These are phyloP conservation scores for Suillus cothurnatus DNA, from an alignment of 768 basidiomycete genomes.

Conservation along the genomic window DNA sequence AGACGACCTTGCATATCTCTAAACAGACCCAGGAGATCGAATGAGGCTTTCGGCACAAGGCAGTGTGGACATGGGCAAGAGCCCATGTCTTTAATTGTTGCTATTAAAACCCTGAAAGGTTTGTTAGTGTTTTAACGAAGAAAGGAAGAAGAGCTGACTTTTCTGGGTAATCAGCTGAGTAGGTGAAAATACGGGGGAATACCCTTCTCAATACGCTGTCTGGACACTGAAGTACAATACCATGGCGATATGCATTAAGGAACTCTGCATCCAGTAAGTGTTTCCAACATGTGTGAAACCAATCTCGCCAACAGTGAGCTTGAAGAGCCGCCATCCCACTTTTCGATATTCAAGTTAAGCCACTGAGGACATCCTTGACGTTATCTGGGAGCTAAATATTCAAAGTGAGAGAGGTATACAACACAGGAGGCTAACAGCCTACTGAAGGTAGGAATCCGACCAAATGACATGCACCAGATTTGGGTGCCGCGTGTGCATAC, in stretches of 20 bases:
- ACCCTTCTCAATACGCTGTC: neutral
- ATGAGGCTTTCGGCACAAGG: conserved; percentile 11
- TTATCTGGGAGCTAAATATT: conserved; percentile 19
- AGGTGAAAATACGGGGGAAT: neutral
- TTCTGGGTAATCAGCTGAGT: conserved; percentile 21
- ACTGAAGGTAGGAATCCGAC: conserved; percentile 23
- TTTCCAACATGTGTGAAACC: conserved; percentile 1
- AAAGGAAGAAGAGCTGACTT: neutral
- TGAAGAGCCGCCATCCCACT: conserved; percentile 1
- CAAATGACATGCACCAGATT: conserved; percentile 20
- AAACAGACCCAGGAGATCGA: conserved; percentile 15
- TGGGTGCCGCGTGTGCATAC: conserved; percentile 10
- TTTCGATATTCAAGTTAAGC: neutral
- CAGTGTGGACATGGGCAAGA: conserved; percentile 27
- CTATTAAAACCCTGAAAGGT: conserved; percentile 20
- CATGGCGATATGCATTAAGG: neutral
- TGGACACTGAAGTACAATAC: neutral
- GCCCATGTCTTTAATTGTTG: conserved; percentile 20
- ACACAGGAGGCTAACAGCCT: neutral
- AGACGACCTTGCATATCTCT: neutral
- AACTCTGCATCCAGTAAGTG: neutral
- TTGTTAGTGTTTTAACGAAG: conserved; percentile 11
- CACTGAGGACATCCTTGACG: conserved; percentile 14
- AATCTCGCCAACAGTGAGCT: conserved; percentile 20
- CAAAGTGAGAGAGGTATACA: neutral